Conservation (phyloP, 2,329 filamentous ascomycete species). For the Epichloe sylvatica region DNA sequence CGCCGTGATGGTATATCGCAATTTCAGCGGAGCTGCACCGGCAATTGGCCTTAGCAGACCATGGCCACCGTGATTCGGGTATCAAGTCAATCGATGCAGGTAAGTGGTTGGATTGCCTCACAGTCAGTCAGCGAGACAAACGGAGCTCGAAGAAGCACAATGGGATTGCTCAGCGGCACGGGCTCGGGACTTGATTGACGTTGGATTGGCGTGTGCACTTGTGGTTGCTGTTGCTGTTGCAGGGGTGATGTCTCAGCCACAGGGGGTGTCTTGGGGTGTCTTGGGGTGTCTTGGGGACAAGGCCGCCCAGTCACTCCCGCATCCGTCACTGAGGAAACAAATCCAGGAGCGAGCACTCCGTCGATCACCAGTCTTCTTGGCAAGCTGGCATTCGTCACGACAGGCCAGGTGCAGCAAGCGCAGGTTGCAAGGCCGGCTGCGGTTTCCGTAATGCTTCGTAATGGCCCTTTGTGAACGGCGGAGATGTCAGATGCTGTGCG, state of each 20-base stretch:
- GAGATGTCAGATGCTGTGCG: no score
- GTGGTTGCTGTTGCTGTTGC: constrained; percentile 3
- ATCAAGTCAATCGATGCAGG: not conserved
- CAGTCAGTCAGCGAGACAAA: not conserved
- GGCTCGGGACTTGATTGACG: not conserved
- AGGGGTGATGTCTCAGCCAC: constrained; percentile 13
- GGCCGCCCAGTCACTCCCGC: constrained; percentile 4
- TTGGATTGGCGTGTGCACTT: not conserved
- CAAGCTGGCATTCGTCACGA: not conserved
- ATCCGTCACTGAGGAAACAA: constrained; percentile 12
- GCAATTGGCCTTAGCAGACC: constrained; percentile 1
- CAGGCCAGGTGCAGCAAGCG: not conserved
- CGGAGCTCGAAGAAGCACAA: not conserved
- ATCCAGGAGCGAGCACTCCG: not conserved
- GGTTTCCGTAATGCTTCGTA: not conserved
- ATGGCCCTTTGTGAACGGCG: not conserved
- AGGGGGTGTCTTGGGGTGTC: constrained; percentile 7
- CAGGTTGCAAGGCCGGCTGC: not conserved
- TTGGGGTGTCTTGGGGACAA: not conserved
- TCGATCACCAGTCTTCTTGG: not conserved
- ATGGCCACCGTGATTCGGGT: not conserved
- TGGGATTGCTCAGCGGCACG: not conserved
- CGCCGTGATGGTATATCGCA: not conserved
- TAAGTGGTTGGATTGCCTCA: not conserved
- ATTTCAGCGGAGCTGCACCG: not conserved